Base-by-base conservation (phyloP, 2,329 filamentous ascomycete genomes). In the Zalaria sp. region DNA sequence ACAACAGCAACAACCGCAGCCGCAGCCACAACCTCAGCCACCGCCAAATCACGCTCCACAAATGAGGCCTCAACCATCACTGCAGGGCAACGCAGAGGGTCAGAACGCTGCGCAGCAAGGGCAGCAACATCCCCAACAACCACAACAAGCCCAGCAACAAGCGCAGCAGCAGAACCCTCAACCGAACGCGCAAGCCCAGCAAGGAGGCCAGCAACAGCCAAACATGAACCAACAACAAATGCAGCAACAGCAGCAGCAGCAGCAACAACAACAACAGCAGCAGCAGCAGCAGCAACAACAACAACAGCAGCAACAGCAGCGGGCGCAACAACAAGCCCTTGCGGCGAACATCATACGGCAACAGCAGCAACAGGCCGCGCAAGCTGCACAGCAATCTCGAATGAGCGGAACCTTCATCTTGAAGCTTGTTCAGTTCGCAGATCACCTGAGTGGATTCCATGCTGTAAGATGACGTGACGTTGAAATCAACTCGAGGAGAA, bases 341-440 rank as follows among this genome's bases (percentile, higher is more conserved):
- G 49, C 51, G 38, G 38, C 43, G 43, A 45, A 45, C 43, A 47
- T 46, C 31, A 41, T 43, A 31, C 40, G 32, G 29, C 56, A 58
- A 26, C 58, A 61, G 35, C 47, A 48, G 34, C 50, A 52, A 29
- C 43, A 47, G 26, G 44, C 47, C 25, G 46, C 45, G 9, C 49
- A 51, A 37, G 41, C 40, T 35, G 48, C 49, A 27, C 52, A 50
- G 46, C 52, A 46, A 47, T 50, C 39, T 42, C 55, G 50, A 4
- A 32, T 25, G 28, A 63, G 60, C 44, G 65, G 65, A 26, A 55
- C 62, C 18, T 65, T 67, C 25, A 68, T 75, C 7, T 48, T 77
- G 44, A 67, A 66, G 47, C 55, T 79, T 34, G 62, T 75, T 47
- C 64, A 64, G 37, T 77, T 77, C 48, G 69, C 71, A 6, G 72